Conservation (phyloP, 306 rosid genomes). For the Nissolia schottii region DNA sequence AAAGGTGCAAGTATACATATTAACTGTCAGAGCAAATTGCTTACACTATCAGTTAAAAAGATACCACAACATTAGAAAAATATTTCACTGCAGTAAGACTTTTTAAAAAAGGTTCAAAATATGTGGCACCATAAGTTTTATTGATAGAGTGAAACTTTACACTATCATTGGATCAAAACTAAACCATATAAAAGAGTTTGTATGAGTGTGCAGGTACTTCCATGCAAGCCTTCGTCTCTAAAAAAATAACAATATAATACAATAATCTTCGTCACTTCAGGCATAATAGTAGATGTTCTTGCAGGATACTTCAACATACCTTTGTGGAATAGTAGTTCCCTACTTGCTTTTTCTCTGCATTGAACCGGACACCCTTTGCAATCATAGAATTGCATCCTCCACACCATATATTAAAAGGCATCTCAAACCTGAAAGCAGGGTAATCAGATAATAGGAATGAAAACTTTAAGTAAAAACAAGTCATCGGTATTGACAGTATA, state of each 20-base stretch:
- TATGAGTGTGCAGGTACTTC: background rate
- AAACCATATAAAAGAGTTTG: background rate
- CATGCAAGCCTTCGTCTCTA: background rate
- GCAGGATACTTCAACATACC: conserved; percentile 36
- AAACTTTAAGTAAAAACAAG: background rate
- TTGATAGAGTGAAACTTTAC: background rate
- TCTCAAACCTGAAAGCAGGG: conserved; percentile 69
- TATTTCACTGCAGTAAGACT: background rate
- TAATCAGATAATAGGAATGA: background rate
- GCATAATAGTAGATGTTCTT: background rate
- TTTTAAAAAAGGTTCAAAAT: background rate
- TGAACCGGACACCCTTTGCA: conserved; percentile 94
- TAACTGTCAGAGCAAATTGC: background rate
- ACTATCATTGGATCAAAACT: background rate
- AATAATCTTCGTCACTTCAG: background rate
- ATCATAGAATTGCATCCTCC: conserved; percentile 99
- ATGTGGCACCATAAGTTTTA: background rate
- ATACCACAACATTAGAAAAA: background rate
- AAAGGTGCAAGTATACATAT: background rate
- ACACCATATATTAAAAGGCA: conserved; percentile 92
- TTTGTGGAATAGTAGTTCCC: conserved; percentile 92
- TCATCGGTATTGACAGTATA: background rate
- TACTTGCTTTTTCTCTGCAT: conserved; percentile 95
- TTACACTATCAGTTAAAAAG: background rate
- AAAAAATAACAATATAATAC: background rate